Percentiles rank a stretch among this genome's conserved stretches.
These are phyloP conservation scores for Sclerotinia trifoliorum DNA, from an alignment of 2,329 filamentous ascomycete genomes.

Conservation along the genomic window DNA sequence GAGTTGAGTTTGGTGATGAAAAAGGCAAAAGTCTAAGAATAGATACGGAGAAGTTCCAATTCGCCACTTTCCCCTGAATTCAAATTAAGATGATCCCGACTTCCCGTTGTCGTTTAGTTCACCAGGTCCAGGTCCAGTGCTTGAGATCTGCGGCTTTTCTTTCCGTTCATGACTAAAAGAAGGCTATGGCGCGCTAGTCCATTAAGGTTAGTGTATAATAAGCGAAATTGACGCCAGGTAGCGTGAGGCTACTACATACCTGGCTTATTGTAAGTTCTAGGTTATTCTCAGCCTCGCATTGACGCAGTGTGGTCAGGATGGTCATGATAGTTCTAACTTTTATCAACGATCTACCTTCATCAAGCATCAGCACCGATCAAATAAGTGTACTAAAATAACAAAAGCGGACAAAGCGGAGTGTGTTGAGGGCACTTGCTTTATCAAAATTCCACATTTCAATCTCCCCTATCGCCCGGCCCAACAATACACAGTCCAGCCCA, in stretches of 20 bases:
- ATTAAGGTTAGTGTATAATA: neutral
- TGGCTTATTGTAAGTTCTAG: neutral
- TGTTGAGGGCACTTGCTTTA: too few species aligned
- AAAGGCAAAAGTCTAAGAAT: neutral
- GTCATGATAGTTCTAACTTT: neutral
- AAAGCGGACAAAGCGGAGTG: neutral
- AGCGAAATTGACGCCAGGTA: neutral
- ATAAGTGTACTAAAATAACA: neutral
- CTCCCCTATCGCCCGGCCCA: neutral
- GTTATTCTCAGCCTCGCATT: constrained; percentile 18
- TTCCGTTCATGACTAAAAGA: neutral
- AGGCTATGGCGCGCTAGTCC: neutral
- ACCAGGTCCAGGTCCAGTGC: too few species aligned
- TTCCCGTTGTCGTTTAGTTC: neutral
- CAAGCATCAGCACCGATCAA: neutral
- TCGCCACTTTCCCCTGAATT: neutral
- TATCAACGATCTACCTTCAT: neutral
- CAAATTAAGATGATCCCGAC: neutral
- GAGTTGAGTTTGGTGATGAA: neutral
- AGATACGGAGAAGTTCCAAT: neutral
- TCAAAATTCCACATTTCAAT: neutral
- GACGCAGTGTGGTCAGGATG: neutral
- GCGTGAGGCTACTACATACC: neutral
- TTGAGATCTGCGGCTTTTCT: neutral
- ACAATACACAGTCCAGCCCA: constrained; percentile 13